A percentile compares a stretch with the other conserved stretches of the same genome.
These are phyloP conservation scores for Sporothrix humicola DNA, from an alignment of 2,329 filamentous ascomycete species.

Conservation along the genomic window DNA sequence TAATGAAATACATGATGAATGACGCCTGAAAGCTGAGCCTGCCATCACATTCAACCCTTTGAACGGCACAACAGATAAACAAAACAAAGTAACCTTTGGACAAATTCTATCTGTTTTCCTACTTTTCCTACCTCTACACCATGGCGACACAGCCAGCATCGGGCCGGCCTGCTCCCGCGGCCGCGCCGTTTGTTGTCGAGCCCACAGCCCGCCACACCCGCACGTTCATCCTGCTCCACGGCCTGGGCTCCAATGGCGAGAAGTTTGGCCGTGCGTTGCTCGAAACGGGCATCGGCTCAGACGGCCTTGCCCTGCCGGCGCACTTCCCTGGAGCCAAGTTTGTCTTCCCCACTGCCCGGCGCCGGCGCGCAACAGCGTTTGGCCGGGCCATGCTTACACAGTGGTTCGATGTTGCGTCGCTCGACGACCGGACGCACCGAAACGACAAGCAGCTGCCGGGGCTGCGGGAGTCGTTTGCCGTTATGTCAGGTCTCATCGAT, in stretches of 20 bases:
- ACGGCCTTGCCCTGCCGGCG: constrained; percentile 44
- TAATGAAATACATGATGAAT: too few species aligned
- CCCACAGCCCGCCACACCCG: constrained; percentile 40
- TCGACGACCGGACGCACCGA: constrained; percentile 49
- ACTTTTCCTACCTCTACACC: not conserved
- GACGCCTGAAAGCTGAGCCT: too few species aligned
- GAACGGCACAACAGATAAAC: too few species aligned
- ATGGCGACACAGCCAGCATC: constrained; percentile 5
- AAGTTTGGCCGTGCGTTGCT: constrained; percentile 46
- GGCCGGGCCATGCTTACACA: constrained; percentile 53
- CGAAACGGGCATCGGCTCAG: constrained; percentile 40
- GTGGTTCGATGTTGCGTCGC: constrained; percentile 57
- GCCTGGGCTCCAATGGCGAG: constrained; percentile 44
- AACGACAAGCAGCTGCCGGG: constrained; percentile 53
- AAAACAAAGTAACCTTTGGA: too few species aligned
- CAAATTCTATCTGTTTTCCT: not conserved
- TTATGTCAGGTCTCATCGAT: constrained; percentile 43
- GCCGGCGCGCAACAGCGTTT: constrained; percentile 52
- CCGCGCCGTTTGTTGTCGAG: constrained; percentile 38
- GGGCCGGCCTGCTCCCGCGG: not conserved
- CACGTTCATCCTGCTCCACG: constrained; percentile 44
- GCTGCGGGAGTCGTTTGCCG: constrained; percentile 49
- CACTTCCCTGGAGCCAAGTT: constrained; percentile 51
- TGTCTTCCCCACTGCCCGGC: constrained; percentile 57
- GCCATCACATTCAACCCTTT: too few species aligned